Base-by-base conservation (phyloP, 2,329 filamentous ascomycete genomes). In the Davidsoniella eucalypti region DNA sequence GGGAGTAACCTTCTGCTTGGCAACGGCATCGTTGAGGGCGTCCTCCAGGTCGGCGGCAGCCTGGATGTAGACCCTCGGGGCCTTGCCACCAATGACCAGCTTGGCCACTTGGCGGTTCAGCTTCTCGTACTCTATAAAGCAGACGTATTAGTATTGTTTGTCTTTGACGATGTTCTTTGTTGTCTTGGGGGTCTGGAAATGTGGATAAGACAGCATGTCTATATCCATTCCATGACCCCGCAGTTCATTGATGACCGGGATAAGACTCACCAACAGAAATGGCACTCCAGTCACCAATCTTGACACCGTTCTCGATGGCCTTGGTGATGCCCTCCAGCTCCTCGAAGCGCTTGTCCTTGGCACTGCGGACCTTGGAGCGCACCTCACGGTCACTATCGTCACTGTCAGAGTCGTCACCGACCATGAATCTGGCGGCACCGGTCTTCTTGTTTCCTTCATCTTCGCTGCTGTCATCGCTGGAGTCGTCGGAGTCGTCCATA, bases 231-330 rank as follows among this genome's bases (percentile, higher is more conserved):
- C 29, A 33, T 14, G 10, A 40, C 46, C 46, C 47, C 47, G 39
- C 17, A 21, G 48, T 43, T 14, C 17, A 47, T 49, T 10, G 29
- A 47, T 23, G 29, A 41, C 36, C 8, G 16, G 33, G 26, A 18
- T 44, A 33, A 23, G 47, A 61, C 81, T 61, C 76, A 93, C 88
- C 87, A 62, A 78, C 76, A 55, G 87, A 85, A 58, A 96, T 93
- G 56, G 90, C 81, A 57, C 83, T 84, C 92, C 92, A 98, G 69
- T 98, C 92, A 62, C 85, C 87, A 63, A 96, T 98, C 75, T 94
- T 96, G 67, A 92, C 76, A 55, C 86, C 88, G 69, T 98, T 98
- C 64, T 96, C 88, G 61, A 98, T 96, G 62, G 84, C 70, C 65
- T 84, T 83, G 61, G 96, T 84, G 41, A 82, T 94, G 54, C 78